Base-by-base conservation (phyloP, 495 filamentous ascomycete species). In the Talaromyces wortmannii region DNA sequence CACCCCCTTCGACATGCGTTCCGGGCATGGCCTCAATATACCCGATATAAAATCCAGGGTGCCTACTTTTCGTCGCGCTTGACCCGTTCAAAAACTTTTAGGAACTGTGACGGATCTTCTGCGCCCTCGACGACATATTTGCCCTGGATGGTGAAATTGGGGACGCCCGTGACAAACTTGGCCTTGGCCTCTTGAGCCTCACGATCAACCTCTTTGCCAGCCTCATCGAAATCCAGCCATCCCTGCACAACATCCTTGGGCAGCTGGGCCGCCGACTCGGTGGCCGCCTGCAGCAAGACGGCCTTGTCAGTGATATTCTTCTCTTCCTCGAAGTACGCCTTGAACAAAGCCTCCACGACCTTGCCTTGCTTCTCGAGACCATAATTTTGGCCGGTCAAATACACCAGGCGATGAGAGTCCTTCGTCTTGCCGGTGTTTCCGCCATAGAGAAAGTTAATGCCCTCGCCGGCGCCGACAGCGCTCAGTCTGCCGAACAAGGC, bases 391-490 rank as follows among this genome's bases (percentile, higher is more conserved):
- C 82, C 85, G 15, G 79, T 88, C 49, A 86, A 78, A 64, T 89
- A 83, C 18, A 92, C 75, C 48, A 95, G 63, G 16, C 89, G 78
- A 61, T 95, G 90, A 46, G 83, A 84, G 55, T 95, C 85, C 42
- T 87, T 68, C 8, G 90, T 92, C 49, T 82, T 86, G n/a, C 91
- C 91, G 10, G 85, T 85, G 53, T 77, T 83, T 47, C 90, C 89
- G 13, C 81, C 82, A 52, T 84, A 86, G 42, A 76, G 79, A 70
- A 94, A 95, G 46, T 77, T 63, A 57, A 95, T 91, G 0, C 89
- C 90, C 7, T 83, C 81, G 5, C 65, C 66, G 31, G 78, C 67
- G 7, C 89, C 91, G 0, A 83, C 67, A 1, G 67, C 60, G 0
- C 70, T 53, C n/a, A 95, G 72, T 0, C 83, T 81, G 13, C 75